These are phyloP conservation scores for Zygnema circumcarinatum DNA, from an alignment of 139 green algal species.

Conservation along the genomic window DNA sequence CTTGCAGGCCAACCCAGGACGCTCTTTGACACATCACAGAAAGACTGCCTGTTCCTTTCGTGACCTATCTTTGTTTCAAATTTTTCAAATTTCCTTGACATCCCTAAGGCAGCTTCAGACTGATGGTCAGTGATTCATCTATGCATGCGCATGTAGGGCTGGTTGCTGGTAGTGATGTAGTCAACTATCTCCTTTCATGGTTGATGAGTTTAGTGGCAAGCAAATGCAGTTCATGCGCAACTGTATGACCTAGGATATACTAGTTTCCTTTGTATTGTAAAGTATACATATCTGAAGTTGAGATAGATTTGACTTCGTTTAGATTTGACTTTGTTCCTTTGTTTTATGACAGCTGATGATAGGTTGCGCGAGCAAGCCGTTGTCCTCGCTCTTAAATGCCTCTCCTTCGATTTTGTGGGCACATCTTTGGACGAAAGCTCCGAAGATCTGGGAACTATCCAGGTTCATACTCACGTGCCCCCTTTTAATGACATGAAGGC, in stretches of 20 bases:
- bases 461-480: no score
- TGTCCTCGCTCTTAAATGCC: conserved; percentile 80
- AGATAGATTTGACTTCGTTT: background rate
- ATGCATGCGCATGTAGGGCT: no score
- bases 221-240: no score
- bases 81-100: conserved; percentile 75
- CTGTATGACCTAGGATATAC: no score
- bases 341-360: conserved; percentile 65
- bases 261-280: no score
- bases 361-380: conserved; percentile 82
- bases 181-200: background rate
- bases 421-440: conserved; percentile 92
- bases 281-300: no score
- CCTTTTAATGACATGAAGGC: no score
- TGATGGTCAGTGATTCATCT: conserved; percentile 45
- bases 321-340: conserved; percentile 1
- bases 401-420: conserved; percentile 98
- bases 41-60: conserved; percentile 84
- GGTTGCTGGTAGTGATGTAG: no score
- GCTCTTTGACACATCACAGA: conserved; percentile 90
- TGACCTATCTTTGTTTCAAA: conserved; percentile 68
- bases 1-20: conserved; percentile 71
- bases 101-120: conserved; percentile 55
- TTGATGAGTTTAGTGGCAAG: no score
- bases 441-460: conserved; percentile 95